phyloP scores from a whole-genome alignment of 2,329 filamentous ascomycete genomes.

The Aspergillus felis region DNA sequence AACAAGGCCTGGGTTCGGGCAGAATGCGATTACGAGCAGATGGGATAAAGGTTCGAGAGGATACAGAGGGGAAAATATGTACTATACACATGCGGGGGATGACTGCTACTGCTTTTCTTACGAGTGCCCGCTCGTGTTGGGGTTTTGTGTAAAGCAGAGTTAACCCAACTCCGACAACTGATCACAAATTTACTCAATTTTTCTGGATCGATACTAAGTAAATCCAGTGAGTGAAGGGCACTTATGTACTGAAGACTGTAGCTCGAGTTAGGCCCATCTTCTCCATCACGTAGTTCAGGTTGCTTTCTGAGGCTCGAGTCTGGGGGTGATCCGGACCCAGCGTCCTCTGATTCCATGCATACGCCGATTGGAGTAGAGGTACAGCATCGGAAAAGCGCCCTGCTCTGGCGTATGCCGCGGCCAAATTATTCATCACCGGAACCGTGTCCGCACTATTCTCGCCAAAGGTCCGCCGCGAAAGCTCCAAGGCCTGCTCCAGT shows the following conservation, averaged over 20 bases:
- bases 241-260: neutral
- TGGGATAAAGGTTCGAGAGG: accelerated
- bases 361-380: neutral
- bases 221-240: too few relatives aligned
- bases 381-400: neutral
- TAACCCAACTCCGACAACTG: too few relatives aligned
- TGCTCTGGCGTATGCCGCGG: neutral
- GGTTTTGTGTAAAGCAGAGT: too few relatives aligned
- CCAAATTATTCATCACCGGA: neutral
- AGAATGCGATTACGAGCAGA: neutral
- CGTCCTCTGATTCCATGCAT: neutral
- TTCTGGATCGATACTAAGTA: too few relatives aligned
- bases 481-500: neutral
- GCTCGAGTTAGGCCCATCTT: neutral
- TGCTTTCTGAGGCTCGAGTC: neutral
- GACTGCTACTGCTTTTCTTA: too few relatives aligned
- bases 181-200: too few relatives aligned
- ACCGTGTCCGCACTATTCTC: neutral
- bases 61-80: neutral
- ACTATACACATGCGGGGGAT: neutral
- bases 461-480: neutral
- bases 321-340: neutral
- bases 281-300: neutral
- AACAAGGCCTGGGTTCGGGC: neutral
- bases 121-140: too few relatives aligned